Evolutionary conservation across 2,329 filamentous ascomycete species (phyloP), one percentile per base, ranked within the genome.

Genomic region (Fusarium coicis): DNA sequence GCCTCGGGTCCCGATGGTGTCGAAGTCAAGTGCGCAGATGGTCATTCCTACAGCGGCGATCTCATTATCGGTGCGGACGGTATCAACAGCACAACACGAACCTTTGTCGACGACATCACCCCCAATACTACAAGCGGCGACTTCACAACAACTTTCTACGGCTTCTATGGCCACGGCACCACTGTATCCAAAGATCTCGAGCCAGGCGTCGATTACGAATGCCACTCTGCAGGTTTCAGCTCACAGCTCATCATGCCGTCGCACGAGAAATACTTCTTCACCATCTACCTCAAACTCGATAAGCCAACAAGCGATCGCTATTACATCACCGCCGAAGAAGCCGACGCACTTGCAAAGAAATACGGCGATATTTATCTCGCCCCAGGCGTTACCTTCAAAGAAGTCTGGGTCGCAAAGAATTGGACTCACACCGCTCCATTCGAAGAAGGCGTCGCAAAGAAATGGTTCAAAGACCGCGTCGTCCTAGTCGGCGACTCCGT

Each of bases 61-160:
- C 71, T 76, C 6, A 37, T 76, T 1, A 57, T 76, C 36, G 74
- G 74, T 1, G 54, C 69, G 14, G 74, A 76, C 44, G 74, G 74
- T 7, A 65, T 74, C 8, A 56, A 76, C 37, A 76, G 74, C 54
- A 59, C 36, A 10, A 55, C 62, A 0, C 64, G 74, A 10, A 44
- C 50, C 0, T 72, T 47, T 5, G 66, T 74, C 2, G 53, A 68
- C 23, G 56, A 53, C 3, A 18, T 28, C 3, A 15, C 14, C 18
- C 19, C 47, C 1, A 32, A 39, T 21, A 34, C 66, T 6, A 18
- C 30, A 14, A 54, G 47, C 12, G 26, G 54, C 12, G 61, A 60
- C 14, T 71, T 71, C 2, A 50, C 42, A 4, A 71, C 68, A 4
- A 71, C 68, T 1, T 71, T 68, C 23, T 71, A 71, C 28, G 68